Evolutionary conservation across 2,329 filamentous ascomycete species (phyloP), one percentile per base, ranked within the genome.

Genomic region (Aspergillus ochraceus): DNA sequence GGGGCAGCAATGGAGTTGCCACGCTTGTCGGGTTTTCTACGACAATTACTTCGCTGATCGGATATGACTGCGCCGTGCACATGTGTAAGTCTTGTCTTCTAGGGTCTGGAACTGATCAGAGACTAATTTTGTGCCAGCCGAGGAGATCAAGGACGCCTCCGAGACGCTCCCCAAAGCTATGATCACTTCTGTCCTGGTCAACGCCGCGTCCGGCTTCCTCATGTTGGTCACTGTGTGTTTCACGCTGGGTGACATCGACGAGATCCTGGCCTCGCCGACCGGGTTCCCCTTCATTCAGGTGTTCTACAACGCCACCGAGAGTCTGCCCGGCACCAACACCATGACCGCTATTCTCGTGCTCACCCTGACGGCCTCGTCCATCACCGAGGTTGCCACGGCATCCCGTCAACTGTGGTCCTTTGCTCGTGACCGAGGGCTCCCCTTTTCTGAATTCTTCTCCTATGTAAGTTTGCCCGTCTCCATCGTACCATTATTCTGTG

Each of bases 1-100:
- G 79, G 79, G 62, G 63, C 36, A 71, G 62, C 51, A 62, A 67
- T 22, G 78, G 76, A 1, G 68, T 75, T n/a, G 72, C 76, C 1
- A 71, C 74, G 1, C 67, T 80, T 58, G 72, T 80, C 8, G 78
- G 78, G 1, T 66, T 79, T 11, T 70, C 73, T 2, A 74, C 73
- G 3, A 77, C 77, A 2, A 73, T 80, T 9, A 73, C 72, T 2
- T 73, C 76, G 2, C 73, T 80, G 64, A 69, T 79, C 53, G 78
- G 77, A 39, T 76, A 75, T 47, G 77, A 79, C 62, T 76, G 74
- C 59, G 71, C 76, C 1, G 77, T 79, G n/a, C 78, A 80, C 63
- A 80, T 80, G 78, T 76, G 77, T 79, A 73, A 64, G 73, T 68
- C 22, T n/a, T 22, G 11, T 54, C 2, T 22, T 2, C n/a, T 17